Conservation (phyloP, 129 eudicot species). For the Helianthus tuberosus region DNA sequence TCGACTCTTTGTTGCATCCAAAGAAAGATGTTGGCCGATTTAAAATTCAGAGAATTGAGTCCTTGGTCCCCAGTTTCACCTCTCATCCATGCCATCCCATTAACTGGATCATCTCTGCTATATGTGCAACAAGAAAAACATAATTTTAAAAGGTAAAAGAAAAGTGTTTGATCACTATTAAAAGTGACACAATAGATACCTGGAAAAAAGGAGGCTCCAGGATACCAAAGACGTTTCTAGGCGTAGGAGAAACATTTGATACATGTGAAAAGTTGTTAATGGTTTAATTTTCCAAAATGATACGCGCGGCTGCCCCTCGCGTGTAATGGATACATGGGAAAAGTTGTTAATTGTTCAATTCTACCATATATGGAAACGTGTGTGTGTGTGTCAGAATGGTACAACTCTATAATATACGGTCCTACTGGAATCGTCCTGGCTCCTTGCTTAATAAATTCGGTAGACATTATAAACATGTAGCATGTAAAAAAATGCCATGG, state of each 20-base stretch:
- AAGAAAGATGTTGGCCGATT: conserved; percentile 71
- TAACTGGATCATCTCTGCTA: conserved; percentile 60
- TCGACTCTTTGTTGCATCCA: conserved; percentile 96
- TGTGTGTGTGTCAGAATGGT: too few relatives aligned
- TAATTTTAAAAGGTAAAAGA: background rate
- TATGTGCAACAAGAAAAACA: conserved; percentile 37
- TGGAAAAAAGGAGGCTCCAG: conserved; percentile 87
- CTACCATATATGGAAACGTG: too few relatives aligned
- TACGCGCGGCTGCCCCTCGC: conserved; percentile 96
- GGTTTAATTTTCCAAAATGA: conserved; percentile 99
- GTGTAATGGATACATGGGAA: conserved; percentile 80
- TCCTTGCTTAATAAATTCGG: too few relatives aligned
- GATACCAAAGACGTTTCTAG: conserved; percentile 95
- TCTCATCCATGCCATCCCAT: conserved; percentile 86
- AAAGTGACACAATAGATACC: conserved; percentile 42
- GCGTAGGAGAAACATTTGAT: conserved; percentile 92
- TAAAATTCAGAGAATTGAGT: conserved; percentile 65
- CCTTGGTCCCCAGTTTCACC: conserved; percentile 81
- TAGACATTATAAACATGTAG: too few relatives aligned
- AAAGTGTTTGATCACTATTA: background rate
- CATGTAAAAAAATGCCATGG: too few relatives aligned
- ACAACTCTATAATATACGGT: too few relatives aligned
- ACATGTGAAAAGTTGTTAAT: too few relatives aligned
- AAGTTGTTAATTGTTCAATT: too few relatives aligned
- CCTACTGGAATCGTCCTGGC: too few relatives aligned